These are phyloP conservation scores for Rosa multiflora DNA, from an alignment of 306 rosid species.

Conservation along the genomic window DNA sequence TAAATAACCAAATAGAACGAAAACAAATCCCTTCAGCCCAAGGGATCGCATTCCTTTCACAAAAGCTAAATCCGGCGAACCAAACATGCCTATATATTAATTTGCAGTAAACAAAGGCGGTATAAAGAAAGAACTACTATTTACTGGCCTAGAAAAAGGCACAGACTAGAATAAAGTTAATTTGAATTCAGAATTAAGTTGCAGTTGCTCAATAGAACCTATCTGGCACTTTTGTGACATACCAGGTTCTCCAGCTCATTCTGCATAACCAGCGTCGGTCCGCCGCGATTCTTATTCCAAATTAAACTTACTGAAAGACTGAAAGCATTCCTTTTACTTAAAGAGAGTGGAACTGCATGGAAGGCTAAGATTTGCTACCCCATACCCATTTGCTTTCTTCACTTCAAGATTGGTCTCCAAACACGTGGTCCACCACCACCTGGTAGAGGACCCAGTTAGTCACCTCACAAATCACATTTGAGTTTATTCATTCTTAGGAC, in stretches of 20 bases:
- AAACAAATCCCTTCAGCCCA: background rate
- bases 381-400: conserved; percentile 10
- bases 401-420: conserved; percentile 9
- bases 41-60: background rate
- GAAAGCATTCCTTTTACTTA: conserved; percentile 12
- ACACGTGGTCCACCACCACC: conserved; percentile 28
- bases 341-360: background rate
- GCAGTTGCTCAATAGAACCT: conserved; percentile 17
- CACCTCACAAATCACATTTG: conserved; percentile 17
- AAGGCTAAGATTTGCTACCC: conserved; percentile 19
- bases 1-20: background rate
- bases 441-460: conserved; percentile 8
- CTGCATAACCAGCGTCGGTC: conserved; percentile 44
- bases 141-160: background rate
- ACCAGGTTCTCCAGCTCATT: conserved; percentile 45
- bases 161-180: background rate
- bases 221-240: conserved; percentile 27
- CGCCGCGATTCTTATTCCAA: conserved; percentile 58
- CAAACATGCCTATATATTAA: background rate
- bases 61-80: background rate
- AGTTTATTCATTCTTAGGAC: background rate
- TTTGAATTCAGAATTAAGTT: background rate
- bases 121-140: background rate
- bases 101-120: background rate
- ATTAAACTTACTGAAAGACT: conserved; percentile 9